Percentiles rank a stretch among this genome's conserved stretches.
These are phyloP conservation scores for Russula dissimulans DNA, from an alignment of 768 basidiomycete species.

Conservation along the genomic window DNA sequence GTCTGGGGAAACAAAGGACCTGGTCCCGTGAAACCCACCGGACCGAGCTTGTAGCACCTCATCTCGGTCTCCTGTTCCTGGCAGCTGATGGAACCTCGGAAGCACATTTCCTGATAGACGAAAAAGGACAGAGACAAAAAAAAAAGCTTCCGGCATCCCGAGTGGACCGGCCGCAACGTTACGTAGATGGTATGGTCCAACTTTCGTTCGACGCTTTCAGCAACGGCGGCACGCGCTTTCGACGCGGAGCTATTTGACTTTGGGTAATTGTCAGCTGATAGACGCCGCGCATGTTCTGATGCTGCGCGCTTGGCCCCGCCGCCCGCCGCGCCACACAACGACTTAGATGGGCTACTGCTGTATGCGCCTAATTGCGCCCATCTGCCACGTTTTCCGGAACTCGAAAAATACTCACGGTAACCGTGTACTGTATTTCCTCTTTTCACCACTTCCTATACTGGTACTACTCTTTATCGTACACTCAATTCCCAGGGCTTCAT, in stretches of 20 bases:
- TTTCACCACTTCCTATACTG: not conserved
- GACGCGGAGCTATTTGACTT: slow-evolving; percentile 3
- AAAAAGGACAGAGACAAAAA: not conserved
- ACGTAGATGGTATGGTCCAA: not conserved
- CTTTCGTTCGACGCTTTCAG: not conserved
- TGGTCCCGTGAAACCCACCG: too few species aligned
- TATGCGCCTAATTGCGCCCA: too few species aligned
- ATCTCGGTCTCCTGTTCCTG: slow-evolving; percentile 3
- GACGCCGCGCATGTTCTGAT: not conserved
- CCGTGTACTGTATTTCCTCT: not conserved
- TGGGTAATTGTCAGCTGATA: slow-evolving; percentile 34
- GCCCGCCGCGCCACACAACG: too few species aligned
- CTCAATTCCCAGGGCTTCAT: too few species aligned
- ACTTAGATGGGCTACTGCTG: too few species aligned
- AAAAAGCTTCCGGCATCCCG: not conserved
- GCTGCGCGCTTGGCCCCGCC: too few species aligned
- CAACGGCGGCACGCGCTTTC: not conserved
- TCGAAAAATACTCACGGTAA: not conserved
- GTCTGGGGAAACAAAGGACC: too few species aligned
- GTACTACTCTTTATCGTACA: not conserved
- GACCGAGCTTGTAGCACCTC: not conserved
- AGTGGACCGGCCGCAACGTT: not conserved
- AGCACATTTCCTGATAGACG: not conserved
- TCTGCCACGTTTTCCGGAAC: too few species aligned
- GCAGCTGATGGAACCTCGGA: slow-evolving; percentile 1